These are phyloP conservation scores for Saccharomycopsis olivae DNA, from an alignment of 805 yeast genomes.

Conservation along the genomic window DNA sequence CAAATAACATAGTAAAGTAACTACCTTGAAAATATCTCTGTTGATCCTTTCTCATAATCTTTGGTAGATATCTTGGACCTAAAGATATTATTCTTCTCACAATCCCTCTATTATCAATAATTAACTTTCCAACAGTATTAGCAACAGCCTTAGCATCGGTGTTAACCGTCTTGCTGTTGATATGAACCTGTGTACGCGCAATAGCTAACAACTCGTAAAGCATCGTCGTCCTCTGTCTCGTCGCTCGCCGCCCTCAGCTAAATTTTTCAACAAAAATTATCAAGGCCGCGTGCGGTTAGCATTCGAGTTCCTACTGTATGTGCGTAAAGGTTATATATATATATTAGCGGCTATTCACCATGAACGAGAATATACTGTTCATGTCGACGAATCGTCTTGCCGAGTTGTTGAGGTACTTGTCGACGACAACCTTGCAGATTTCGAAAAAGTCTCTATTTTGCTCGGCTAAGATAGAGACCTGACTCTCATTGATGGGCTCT, in stretches of 20 bases:
- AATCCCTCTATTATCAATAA: slow-evolving; percentile 89
- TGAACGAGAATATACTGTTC: slow-evolving; percentile 64
- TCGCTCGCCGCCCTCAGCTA: too few relatives aligned
- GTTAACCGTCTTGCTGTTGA: slow-evolving; percentile 41
- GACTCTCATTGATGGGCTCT: slow-evolving; percentile 5
- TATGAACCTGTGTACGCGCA: slow-evolving; percentile 47
- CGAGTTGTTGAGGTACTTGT: slow-evolving; percentile 65
- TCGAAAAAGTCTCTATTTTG: slow-evolving; percentile 61
- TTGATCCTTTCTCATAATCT: slow-evolving; percentile 72
- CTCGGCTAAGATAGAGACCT: slow-evolving; percentile 35
- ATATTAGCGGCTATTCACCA: slow-evolving; percentile 22
- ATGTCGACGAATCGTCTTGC: slow-evolving; percentile 87
- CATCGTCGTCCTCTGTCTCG: too few relatives aligned
- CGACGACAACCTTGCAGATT: slow-evolving; percentile 45
- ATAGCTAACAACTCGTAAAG: slow-evolving; percentile 84
- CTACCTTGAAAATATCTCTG: slow-evolving; percentile 87
- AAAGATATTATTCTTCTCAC: slow-evolving; percentile 71
- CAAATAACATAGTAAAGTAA: slow-evolving; percentile 79
- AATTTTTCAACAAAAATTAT: too few relatives aligned
- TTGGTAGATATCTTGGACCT: slow-evolving; percentile 73
- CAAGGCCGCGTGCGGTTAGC: too few relatives aligned
- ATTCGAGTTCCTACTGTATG: too few relatives aligned
- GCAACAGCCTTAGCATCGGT: slow-evolving; percentile 56
- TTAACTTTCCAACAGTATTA: slow-evolving; percentile 68
- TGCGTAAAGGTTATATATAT: too few relatives aligned